phyloP scores from a whole-genome alignment of 2,329 filamentous ascomycete species.

The Pestalotiopsis sp. region DNA sequence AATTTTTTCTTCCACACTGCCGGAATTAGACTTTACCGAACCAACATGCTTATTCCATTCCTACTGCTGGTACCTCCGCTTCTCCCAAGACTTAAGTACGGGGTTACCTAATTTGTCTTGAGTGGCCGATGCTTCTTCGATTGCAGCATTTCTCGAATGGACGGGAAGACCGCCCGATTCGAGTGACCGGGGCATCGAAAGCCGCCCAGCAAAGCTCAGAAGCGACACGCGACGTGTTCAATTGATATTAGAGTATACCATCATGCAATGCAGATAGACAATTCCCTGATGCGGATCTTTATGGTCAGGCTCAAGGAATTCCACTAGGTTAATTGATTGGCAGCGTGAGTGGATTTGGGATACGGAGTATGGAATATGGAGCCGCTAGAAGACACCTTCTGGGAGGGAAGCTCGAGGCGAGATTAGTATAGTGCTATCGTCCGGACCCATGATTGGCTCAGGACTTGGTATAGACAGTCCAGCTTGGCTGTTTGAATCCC shows the following conservation, averaged over 20 bases:
- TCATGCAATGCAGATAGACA: no score
- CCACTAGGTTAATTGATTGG: not conserved
- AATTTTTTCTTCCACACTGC: not conserved
- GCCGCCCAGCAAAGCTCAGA: not conserved
- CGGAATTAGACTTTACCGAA: not conserved
- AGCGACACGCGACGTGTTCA: no score
- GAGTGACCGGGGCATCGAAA: no score
- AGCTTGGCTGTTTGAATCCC: not conserved
- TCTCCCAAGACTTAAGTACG: not conserved
- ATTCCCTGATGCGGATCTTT: no score
- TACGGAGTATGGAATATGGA: not conserved
- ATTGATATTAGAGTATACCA: no score
- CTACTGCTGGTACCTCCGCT: not conserved
- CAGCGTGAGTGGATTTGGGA: not conserved
- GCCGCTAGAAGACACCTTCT: not conserved
- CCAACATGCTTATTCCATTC: not conserved
- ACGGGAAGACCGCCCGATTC: no score
- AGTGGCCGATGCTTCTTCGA: no score
- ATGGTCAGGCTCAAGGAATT: not conserved
- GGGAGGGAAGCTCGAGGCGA: not conserved
- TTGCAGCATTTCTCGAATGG: no score
- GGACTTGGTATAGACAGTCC: not conserved
- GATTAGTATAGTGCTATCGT: not conserved
- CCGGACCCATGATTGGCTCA: not conserved
- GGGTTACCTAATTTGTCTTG: no score